Evolutionary conservation across 352 stramenopile genomes (phyloP), one percentile per base, ranked within the genome.

Genomic region (Globisporangium takayamanum): DNA sequence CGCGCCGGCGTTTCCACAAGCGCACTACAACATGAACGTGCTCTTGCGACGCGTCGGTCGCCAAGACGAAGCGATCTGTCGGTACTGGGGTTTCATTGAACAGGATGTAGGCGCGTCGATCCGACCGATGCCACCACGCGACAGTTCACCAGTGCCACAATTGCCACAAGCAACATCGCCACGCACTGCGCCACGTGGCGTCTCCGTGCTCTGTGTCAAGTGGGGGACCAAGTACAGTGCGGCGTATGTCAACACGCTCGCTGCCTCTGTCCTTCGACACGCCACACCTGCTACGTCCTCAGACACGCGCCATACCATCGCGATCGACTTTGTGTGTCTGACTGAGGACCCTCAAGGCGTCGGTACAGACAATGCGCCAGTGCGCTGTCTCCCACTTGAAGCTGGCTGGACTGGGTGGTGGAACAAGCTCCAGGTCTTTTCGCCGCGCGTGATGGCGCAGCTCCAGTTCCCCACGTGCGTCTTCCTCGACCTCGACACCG

Each of bases 81-180:
- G 47, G 15, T 86, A 74, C 62, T 88, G 81, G 78, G 30, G 6
- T 3, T 56, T 53, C 58, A 33, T 99, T 14, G 88, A 84, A 26
- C 77, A 97, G 61, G 92, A 93, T 3, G 96, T 99, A 63, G 67
- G 72, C 5, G 12, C 14, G 25, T 33, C 64, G 25, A 25, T 58
- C 14, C 49, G 45, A 39, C 18, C 52, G 57, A 20, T 50, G 14
- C 87, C 89, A 66, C 96, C 96, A 63, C 26, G 1, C 16, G 7
- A 41, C 11, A 30, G 97, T 98, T 68, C 91, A 98, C 75, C 78
- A 88, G 56, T 98, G 97, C 70, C 94, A 98, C 73, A 96, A 77
- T 61, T 87, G 97, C 55, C 97, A 89, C 15, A 89, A 88, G 62
- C 77, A 97, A 25, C 97, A 97, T 70, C 96, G 97, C 64, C 26